A percentile compares a stretch with the other conserved stretches of the same genome.
phyloP scores from a whole-genome alignment of 2,329 filamentous ascomycete species.

The Colletotrichum sp. region DNA sequence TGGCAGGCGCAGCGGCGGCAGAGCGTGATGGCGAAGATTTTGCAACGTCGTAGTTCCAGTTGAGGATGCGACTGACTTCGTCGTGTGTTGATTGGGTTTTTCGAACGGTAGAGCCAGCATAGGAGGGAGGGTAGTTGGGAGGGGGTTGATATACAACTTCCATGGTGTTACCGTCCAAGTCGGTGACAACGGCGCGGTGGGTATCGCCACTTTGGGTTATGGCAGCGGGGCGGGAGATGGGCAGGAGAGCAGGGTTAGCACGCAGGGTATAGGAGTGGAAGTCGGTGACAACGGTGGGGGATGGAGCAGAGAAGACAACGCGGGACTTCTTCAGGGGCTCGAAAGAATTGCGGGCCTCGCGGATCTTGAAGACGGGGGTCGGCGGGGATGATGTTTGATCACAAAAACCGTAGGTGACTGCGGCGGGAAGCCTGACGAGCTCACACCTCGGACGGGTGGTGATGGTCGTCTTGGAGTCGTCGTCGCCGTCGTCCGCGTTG shows the following conservation, averaged over 20 bases:
- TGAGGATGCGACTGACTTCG: slow-evolving; percentile 48
- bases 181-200: slow-evolving; percentile 64
- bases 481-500: background rate
- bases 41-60: slow-evolving; percentile 55
- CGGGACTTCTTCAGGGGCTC: slow-evolving; percentile 46
- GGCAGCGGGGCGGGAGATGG: slow-evolving; percentile 50
- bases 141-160: slow-evolving; percentile 70
- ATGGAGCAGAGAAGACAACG: slow-evolving; percentile 72
- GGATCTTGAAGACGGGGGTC: slow-evolving; percentile 50
- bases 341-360: slow-evolving; percentile 43
- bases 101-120: slow-evolving; percentile 37
- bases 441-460: background rate
- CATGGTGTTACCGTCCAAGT: slow-evolving; percentile 85
- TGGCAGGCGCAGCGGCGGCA: background rate
- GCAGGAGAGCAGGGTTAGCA: slow-evolving; percentile 58
- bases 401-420: slow-evolving; percentile 46
- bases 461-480: background rate
- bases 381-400: slow-evolving; percentile 28
- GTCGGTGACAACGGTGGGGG: slow-evolving; percentile 67
- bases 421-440: slow-evolving; percentile 23
- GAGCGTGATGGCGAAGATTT: background rate
- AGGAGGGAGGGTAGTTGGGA: slow-evolving; percentile 34
- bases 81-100: slow-evolving; percentile 40
- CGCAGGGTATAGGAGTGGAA: slow-evolving; percentile 75
- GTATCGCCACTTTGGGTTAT: slow-evolving; percentile 34